These are phyloP conservation scores for Achaetomium macrosporum DNA, from an alignment of 2,329 filamentous ascomycete genomes.

Conservation along the genomic window DNA sequence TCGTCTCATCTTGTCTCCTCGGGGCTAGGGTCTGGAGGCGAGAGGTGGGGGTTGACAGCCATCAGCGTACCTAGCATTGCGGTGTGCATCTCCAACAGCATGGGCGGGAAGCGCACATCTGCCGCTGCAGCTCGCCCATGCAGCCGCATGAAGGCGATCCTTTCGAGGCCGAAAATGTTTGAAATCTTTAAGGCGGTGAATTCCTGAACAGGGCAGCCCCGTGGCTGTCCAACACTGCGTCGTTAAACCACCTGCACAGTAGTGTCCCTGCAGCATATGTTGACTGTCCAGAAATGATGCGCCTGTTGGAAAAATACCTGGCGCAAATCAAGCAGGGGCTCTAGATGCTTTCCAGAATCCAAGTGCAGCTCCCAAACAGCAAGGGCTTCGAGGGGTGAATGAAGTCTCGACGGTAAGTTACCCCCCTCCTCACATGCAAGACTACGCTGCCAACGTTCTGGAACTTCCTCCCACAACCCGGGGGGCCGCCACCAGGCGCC, in stretches of 20 bases:
- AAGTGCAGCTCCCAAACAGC: neutral
- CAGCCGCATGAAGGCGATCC: conserved; percentile 16
- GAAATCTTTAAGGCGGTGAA: conserved; percentile 19
- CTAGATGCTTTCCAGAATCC: conserved; percentile 2
- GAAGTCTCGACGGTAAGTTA: neutral
- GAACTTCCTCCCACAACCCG: conserved; percentile 4
- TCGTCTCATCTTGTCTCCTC: conserved; percentile 23
- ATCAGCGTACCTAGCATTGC: conserved; percentile 20
- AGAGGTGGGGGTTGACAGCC: conserved; percentile 13
- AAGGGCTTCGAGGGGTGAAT: neutral
- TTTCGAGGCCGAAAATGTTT: conserved; percentile 15
- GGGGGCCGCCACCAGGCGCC: conserved; percentile 7
- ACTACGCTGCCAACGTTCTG: conserved; percentile 2
- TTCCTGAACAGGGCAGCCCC: conserved; percentile 1
- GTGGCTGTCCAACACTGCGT: conserved; percentile 17
- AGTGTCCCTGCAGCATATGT: neutral
- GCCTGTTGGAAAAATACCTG: conserved; percentile 8
- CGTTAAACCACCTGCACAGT: no score
- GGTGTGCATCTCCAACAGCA: conserved; percentile 13
- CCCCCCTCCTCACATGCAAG: neutral
- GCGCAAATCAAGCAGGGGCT: conserved; percentile 13
- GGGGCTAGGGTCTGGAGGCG: conserved; percentile 26
- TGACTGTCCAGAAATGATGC: conserved; percentile 21
- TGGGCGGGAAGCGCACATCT: conserved; percentile 18
- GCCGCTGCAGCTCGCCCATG: conserved; percentile 8